These are phyloP conservation scores for Cordyceps cateniannulata DNA, from an alignment of 2,329 filamentous ascomycete genomes.

Conservation along the genomic window DNA sequence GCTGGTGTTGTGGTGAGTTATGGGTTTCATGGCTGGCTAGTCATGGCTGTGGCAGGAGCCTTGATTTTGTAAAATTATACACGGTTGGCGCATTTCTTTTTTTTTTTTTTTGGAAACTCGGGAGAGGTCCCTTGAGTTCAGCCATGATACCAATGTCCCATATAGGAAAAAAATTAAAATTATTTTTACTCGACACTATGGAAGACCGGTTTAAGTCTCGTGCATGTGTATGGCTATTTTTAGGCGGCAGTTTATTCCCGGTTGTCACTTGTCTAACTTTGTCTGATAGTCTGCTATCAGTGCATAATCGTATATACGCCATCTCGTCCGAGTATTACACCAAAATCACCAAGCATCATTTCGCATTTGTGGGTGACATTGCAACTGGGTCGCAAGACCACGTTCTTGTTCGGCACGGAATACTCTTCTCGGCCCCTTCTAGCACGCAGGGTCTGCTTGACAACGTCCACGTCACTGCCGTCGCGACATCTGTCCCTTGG, in stretches of 20 bases:
- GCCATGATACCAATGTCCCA: constrained; percentile 8
- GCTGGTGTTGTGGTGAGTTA: neutral
- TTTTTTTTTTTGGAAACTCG: neutral
- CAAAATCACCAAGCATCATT: neutral
- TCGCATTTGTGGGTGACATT: neutral
- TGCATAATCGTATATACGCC: neutral
- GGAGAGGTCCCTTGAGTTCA: neutral
- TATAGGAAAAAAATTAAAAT: neutral
- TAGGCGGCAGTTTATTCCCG: neutral
- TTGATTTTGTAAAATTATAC: neutral
- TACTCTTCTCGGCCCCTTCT: no score
- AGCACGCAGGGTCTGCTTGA: no score
- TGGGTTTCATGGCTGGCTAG: neutral
- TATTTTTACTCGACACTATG: neutral
- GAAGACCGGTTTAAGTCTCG: no score
- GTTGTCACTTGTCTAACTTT: neutral
- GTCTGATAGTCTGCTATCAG: neutral
- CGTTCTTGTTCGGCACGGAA: no score
- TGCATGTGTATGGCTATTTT: neutral
- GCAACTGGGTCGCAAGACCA: no score
- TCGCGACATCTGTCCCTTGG: no score
- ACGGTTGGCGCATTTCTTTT: neutral
- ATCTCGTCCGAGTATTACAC: neutral
- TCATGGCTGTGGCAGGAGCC: neutral
- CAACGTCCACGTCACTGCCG: no score